These are phyloP conservation scores for Phaeodactylum tricornutum DNA, from an alignment of 108 stramenopile genomes.

Conservation along the genomic window DNA sequence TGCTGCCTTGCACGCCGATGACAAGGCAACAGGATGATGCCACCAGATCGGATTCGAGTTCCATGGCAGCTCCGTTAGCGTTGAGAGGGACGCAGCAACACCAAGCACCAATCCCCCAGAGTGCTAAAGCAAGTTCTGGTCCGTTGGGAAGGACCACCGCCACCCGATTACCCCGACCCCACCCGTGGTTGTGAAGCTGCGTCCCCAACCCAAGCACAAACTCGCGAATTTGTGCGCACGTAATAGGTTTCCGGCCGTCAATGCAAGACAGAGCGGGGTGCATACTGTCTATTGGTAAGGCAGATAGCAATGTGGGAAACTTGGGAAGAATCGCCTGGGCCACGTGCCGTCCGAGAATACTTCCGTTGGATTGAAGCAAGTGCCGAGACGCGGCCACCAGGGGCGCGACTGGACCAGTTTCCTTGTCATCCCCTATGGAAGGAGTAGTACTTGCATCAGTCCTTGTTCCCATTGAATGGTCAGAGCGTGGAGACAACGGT, in stretches of 20 bases:
- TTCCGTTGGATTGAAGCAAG: conserved; percentile 38
- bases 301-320: conserved; percentile 33
- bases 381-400: conserved; percentile 28
- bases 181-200: conserved; percentile 24
- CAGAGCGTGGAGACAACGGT: too few species aligned
- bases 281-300: conserved; percentile 19
- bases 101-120: conserved; percentile 30
- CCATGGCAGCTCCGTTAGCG: conserved; percentile 24
- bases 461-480: too few species aligned
- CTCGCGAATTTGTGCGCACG: conserved; percentile 23
- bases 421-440: too few species aligned
- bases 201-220: conserved; percentile 33
- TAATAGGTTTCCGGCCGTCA: conserved; percentile 19
- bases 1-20: conserved; percentile 14
- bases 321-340: conserved; percentile 30
- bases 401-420: too few species aligned
- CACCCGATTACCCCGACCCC: conserved; percentile 30
- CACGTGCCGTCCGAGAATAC: conserved; percentile 31
- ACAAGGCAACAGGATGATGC: conserved; percentile 12
- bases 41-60: conserved; percentile 33
- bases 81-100: conserved; percentile 39
- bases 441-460: too few species aligned
- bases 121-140: conserved; percentile 35
- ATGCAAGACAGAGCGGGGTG: conserved; percentile 17
- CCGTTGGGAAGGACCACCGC: conserved; percentile 49